Conservation (phyloP, 176 grass and related monocot genomes). For the Alloteropsis semialata region DNA sequence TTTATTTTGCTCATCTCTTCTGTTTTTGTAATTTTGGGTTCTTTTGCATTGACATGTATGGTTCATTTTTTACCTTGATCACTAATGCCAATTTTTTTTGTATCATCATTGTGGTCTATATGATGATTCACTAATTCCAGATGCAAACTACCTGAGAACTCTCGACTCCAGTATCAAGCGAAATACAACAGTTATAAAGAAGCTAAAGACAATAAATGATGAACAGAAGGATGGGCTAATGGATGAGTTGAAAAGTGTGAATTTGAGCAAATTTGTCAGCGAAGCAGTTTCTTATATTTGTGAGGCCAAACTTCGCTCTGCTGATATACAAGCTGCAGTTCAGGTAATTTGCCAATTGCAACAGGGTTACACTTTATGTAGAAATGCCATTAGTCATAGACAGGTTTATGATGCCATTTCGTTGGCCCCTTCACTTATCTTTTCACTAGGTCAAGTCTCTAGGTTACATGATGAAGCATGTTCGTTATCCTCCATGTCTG, state of each 20-base stretch:
- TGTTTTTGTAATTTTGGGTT: conserved; percentile 9
- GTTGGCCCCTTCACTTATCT: background rate
- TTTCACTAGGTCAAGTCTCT: conserved; percentile 17
- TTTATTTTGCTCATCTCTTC: conserved; percentile 9
- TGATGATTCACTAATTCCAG: conserved; percentile 54
- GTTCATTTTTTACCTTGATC: conserved; percentile 3
- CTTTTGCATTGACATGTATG: background rate
- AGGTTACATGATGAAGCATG: background rate
- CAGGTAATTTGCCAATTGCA: conserved; percentile 63
- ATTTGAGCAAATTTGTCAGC: conserved; percentile 99
- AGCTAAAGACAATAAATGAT: conserved; percentile 93
- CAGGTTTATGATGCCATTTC: background rate
- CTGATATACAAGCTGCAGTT: conserved; percentile 97
- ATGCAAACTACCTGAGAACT: conserved; percentile 84
- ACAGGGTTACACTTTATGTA: background rate
- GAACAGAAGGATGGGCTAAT: conserved; percentile 83
- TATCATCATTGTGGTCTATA: conserved; percentile 13
- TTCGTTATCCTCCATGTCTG: background rate
- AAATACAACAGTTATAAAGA: conserved; percentile 94
- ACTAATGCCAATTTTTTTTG: background rate
- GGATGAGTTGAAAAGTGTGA: conserved; percentile 96
- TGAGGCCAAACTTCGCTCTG: conserved; percentile 92
- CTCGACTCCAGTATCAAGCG: conserved; percentile 93
- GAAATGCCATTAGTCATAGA: background rate
- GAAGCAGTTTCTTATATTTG: conserved; percentile 97